A percentile compares a stretch with the other conserved stretches of the same genome.
These are phyloP conservation scores for Acacia confusa DNA, from an alignment of 306 rosid species.

Conservation along the genomic window DNA sequence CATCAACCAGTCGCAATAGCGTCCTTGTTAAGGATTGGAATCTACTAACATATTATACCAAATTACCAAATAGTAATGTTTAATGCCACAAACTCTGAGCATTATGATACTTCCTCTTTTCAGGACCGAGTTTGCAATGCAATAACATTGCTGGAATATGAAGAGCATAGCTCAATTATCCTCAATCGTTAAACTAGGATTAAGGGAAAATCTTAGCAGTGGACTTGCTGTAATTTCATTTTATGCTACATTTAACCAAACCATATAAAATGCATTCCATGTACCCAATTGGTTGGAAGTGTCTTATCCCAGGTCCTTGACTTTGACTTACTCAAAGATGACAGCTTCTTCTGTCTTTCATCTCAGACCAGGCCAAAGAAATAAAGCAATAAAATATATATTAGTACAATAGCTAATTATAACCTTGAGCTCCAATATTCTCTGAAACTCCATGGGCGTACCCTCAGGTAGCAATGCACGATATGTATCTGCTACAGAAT, in stretches of 20 bases:
- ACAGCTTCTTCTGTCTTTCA: neutral
- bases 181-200: neutral
- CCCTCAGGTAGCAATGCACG: constrained; percentile 98
- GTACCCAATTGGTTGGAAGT: neutral
- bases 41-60: neutral
- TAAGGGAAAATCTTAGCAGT: neutral
- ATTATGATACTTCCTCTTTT: neutral
- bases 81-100: neutral
- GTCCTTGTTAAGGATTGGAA: neutral
- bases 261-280: neutral
- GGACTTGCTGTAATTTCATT: neutral
- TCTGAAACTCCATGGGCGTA: constrained; percentile 97
- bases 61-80: neutral
- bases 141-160: neutral
- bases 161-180: neutral
- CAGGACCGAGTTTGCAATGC: neutral
- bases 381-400: constrained; percentile 27
- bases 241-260: neutral
- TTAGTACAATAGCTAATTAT: constrained; percentile 27
- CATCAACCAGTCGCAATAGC: neutral
- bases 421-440: constrained; percentile 97
- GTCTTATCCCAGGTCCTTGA: neutral
- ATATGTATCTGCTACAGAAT: constrained; percentile 95
- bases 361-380: constrained; percentile 20
- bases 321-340: neutral